phyloP scores from a whole-genome alignment of 2,329 filamentous ascomycete species.

The Purpureocillium lavendulum region DNA sequence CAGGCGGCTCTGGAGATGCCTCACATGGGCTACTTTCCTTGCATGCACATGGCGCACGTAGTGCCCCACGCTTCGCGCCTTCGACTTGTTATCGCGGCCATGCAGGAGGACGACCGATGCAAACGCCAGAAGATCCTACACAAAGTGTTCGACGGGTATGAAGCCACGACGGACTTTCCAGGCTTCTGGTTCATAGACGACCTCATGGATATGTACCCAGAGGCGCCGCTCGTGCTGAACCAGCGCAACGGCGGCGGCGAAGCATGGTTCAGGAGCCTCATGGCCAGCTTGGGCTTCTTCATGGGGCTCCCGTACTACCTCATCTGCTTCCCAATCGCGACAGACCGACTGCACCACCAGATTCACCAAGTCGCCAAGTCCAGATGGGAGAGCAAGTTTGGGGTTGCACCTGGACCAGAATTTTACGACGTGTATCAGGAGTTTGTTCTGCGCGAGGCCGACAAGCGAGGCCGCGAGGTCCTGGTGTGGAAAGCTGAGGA shows the following conservation, averaged over 20 bases:
- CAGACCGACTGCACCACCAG: slow-evolving; percentile 19
- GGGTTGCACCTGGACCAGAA: slow-evolving; percentile 3
- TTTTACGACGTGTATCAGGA: slow-evolving; percentile 15
- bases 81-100: slow-evolving; percentile 15
- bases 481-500: slow-evolving; percentile 21
- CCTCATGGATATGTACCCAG: slow-evolving; percentile 29
- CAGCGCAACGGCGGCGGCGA: slow-evolving; percentile 13
- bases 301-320: slow-evolving; percentile 15
- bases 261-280: slow-evolving; percentile 18
- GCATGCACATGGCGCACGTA: slow-evolving; percentile 25
- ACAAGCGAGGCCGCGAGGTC: slow-evolving; percentile 16
- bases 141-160: slow-evolving; percentile 21
- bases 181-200: slow-evolving; percentile 23
- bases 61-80: slow-evolving; percentile 13
- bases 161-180: slow-evolving; percentile 20
- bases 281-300: slow-evolving; percentile 19
- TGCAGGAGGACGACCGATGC: slow-evolving; percentile 15
- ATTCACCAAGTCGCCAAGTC: slow-evolving; percentile 9
- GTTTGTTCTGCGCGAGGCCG: slow-evolving; percentile 18
- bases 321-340: slow-evolving; percentile 15
- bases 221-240: slow-evolving; percentile 23
- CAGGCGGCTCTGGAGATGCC: slow-evolving; percentile 22
- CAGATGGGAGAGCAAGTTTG: slow-evolving; percentile 5
- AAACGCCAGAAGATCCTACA: slow-evolving; percentile 19
- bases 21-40: slow-evolving; percentile 17